Conservation (phyloP, 2,329 filamentous ascomycete species). For the Diplodia corticola region DNA sequence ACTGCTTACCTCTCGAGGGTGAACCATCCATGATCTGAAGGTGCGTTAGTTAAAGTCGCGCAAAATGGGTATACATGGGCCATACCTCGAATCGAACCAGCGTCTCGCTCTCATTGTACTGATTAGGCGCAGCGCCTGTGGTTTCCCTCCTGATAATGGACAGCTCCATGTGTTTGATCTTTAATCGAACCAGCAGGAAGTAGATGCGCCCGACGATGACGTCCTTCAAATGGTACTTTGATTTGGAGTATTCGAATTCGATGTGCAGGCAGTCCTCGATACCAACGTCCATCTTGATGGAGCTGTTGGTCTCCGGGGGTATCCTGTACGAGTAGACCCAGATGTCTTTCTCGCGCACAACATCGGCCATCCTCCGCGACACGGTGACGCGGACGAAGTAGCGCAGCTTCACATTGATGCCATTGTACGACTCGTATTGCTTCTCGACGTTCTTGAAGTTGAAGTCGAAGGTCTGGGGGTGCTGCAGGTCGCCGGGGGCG, state of each 20-base stretch:
- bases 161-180: conserved; percentile 99
- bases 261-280: conserved; percentile 99
- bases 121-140: conserved; percentile 92
- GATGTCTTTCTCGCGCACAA: conserved; percentile 97
- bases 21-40: conserved; percentile 97
- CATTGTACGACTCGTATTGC: conserved; percentile 99
- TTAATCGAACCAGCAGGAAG: conserved; percentile 92
- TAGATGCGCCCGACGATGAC: conserved; percentile 99
- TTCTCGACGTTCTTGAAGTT: conserved; percentile 99
- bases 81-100: conserved; percentile 89
- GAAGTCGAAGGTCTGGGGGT: conserved; percentile 98
- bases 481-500: conserved; percentile 94
- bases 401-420: conserved; percentile 98
- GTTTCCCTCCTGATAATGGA: conserved; percentile 97
- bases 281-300: conserved; percentile 99
- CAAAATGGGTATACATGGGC: neutral
- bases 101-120: conserved; percentile 99
- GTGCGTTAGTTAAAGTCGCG: conserved; percentile 23
- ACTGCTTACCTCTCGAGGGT: conserved; percentile 75
- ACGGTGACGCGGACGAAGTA: conserved; percentile 98
- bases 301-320: conserved; percentile 95
- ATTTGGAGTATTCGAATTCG: conserved; percentile 99
- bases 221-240: conserved; percentile 98
- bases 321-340: conserved; percentile 99
- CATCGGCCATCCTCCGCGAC: conserved; percentile 93